Percentiles rank a stretch among this genome's conserved stretches.
Evolutionary conservation across 768 basidiomycete species (phyloP).

Genomic region (Leccinum disarticulatum): DNA sequence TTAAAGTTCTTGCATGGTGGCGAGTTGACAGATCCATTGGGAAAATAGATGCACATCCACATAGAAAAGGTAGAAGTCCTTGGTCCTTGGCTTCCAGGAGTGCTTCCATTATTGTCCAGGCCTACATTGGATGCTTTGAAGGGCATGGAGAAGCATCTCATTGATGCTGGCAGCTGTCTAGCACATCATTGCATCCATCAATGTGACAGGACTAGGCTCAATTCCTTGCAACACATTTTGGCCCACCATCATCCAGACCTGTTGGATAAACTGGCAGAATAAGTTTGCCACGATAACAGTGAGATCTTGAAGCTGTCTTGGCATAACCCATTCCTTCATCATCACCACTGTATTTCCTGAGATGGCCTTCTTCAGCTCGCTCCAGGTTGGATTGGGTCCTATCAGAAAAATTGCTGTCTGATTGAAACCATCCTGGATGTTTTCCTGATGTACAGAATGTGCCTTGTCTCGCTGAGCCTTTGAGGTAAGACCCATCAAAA

Average conservation of each 20-base stretch:
- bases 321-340: background rate
- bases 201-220: background rate
- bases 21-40: no score
- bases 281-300: background rate
- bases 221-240: slow-evolving; percentile 1
- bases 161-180: slow-evolving; percentile 7
- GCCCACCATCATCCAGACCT: slow-evolving; percentile 1
- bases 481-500: no score
- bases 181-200: slow-evolving; percentile 11
- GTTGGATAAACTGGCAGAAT: background rate
- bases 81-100: background rate
- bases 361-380: no score
- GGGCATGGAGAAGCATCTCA: background rate
- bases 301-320: background rate
- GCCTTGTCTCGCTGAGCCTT: no score
- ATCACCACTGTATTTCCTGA: no score
- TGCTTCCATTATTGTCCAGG: background rate
- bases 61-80: no score
- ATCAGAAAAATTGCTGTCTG: no score
- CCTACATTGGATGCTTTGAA: slow-evolving; percentile 8
- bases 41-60: no score
- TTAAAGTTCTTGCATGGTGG: no score
- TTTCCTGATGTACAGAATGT: no score
- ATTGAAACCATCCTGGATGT: no score
- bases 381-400: no score